Evolutionary conservation across 2,329 filamentous ascomycete genomes (phyloP), one percentile per base, ranked within the genome.

Genomic region (Monosporascus sp.): DNA sequence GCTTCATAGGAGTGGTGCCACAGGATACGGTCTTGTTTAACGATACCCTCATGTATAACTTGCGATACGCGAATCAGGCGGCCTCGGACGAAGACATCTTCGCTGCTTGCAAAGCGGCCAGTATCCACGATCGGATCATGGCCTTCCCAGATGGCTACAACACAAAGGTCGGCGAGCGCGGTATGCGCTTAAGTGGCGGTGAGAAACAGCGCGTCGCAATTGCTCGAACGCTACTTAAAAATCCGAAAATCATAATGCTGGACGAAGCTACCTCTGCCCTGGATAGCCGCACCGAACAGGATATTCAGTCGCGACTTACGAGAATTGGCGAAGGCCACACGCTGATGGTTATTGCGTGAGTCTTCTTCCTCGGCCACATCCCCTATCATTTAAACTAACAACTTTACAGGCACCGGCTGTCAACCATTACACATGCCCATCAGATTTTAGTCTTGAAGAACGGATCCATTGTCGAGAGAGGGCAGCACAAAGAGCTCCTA

Each of bases 11-110:
- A 24, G 93, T 99, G 44, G 94, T 99, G 7, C 94, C 94, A 1
- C 94, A 99, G 70, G 94, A 99, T 65, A 97, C 93, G 5, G 89
- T 96, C 6, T 78, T 97, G 45, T 97, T 97, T 79, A 96, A 96
- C 68, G 92, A 96, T 69, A 88, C 88, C 1, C 75, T 97, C 58
- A 94, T 96, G 90, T 96, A 96, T 74, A 97, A 97, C 67, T 77
- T 97, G 56, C 88, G 86, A 68, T 96, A 97, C 67, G 91, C 92
- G 55, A 93, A 93, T 59, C 89, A 89, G 44, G 71, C 80, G 28
- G 91, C 88, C 11, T 88, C 88, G 0, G 86, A 95, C 55, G 88
- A 93, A 60, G 85, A 96, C 28, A 85, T 96, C 2, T 88, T 85
- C 63, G 84, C 83, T 45, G 92, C 92, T 14, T 96, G 91, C 69